Evolutionary conservation across 306 rosid genomes (phyloP).

Genomic region (Quercus wislizeni): DNA sequence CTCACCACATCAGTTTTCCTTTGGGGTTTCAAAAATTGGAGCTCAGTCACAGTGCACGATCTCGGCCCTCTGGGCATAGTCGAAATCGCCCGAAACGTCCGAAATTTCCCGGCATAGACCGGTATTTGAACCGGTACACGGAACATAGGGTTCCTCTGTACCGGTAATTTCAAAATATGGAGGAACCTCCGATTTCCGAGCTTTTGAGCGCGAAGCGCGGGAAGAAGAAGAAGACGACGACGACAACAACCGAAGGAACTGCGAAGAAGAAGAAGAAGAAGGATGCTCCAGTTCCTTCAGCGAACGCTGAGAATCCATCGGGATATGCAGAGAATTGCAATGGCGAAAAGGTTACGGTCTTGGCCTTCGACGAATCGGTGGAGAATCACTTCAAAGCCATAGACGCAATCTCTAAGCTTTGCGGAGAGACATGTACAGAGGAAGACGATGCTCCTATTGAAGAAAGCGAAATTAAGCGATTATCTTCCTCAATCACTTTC

Average conservation of each 20-base stretch:
- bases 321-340: background rate
- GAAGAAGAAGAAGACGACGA: slow-evolving; percentile 14
- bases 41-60: too few species aligned
- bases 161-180: slow-evolving; percentile 3
- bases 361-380: slow-evolving; percentile 51
- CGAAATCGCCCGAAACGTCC: too few species aligned
- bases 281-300: background rate
- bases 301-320: slow-evolving; percentile 4
- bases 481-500: slow-evolving; percentile 59
- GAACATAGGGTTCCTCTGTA: too few species aligned
- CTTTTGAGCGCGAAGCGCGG: slow-evolving; percentile 13
- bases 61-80: too few species aligned
- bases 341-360: slow-evolving; percentile 33
- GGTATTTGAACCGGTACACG: too few species aligned
- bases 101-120: too few species aligned
- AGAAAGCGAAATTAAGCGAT: slow-evolving; percentile 43
- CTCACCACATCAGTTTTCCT: too few species aligned
- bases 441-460: slow-evolving; percentile 20
- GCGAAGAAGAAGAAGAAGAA: slow-evolving; percentile 11
- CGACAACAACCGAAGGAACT: background rate
- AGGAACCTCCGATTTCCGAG: slow-evolving; percentile 12
- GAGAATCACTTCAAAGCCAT: slow-evolving; percentile 64
- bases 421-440: slow-evolving; percentile 38
- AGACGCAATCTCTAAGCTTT: slow-evolving; percentile 51
- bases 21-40: too few species aligned